Evolutionary conservation across 1,284 basidiomycete species (phyloP).

Genomic region (Flammula alnicola): DNA sequence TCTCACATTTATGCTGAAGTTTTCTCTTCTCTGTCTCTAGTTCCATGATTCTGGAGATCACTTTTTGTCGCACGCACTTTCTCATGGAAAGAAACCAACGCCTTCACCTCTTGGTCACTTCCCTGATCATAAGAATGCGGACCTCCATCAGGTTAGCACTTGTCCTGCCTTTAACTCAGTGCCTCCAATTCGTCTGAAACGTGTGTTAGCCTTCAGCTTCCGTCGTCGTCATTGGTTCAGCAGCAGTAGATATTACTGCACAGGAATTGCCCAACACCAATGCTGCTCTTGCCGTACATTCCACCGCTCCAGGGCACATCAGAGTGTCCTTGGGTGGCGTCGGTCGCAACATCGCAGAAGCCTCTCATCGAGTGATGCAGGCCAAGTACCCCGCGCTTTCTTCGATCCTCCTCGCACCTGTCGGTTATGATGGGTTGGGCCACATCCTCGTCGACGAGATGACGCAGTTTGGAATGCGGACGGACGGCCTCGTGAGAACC

Average conservation of each 20-base stretch:
- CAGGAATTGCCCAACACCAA: slow-evolving; percentile 35
- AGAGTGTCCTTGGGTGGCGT: slow-evolving; percentile 87
- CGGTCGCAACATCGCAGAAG: slow-evolving; percentile 92
- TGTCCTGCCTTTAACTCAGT: too few species aligned
- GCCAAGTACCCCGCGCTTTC: slow-evolving; percentile 39
- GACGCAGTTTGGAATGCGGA: slow-evolving; percentile 70
- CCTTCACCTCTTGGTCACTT: not conserved
- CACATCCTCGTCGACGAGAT: slow-evolving; percentile 64
- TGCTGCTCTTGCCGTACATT: slow-evolving; percentile 46
- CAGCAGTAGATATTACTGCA: slow-evolving; percentile 87
- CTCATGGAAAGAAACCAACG: not conserved
- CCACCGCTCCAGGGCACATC: slow-evolving; percentile 85
- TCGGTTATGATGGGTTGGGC: slow-evolving; percentile 76
- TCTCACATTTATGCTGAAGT: not conserved
- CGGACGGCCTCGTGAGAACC: slow-evolving; percentile 72
- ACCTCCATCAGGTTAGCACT: slow-evolving; percentile 10
- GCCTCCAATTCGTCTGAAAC: not conserved
- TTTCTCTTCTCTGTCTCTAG: not conserved
- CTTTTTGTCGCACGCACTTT: not conserved
- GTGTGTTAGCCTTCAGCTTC: slow-evolving; percentile 31
- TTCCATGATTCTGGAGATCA: slow-evolving; percentile 4
- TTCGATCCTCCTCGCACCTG: slow-evolving; percentile 62
- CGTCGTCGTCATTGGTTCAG: slow-evolving; percentile 79
- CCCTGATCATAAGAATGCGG: slow-evolving; percentile 4
- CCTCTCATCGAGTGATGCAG: slow-evolving; percentile 68